A percentile compares a stretch with the other conserved stretches of the same genome.
phyloP scores from a whole-genome alignment of 768 basidiomycete genomes.

The Strobilomyces dryophilus region DNA sequence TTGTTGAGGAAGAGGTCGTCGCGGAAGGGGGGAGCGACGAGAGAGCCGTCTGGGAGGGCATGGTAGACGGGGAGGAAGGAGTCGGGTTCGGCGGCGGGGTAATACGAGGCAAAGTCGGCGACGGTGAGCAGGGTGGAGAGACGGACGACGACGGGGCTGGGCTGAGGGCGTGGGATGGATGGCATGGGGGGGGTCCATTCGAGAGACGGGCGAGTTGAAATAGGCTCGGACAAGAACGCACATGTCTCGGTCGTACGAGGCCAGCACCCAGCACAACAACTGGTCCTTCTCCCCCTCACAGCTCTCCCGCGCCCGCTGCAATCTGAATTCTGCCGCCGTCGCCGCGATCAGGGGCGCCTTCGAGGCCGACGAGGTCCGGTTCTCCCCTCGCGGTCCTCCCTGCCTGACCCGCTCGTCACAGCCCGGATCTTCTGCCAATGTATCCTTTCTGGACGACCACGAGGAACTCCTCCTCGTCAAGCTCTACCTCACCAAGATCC shows the following conservation, averaged over 20 bases:
- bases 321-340: slow-evolving; percentile 75
- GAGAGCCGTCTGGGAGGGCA: slow-evolving; percentile 1
- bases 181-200: slow-evolving; percentile 1
- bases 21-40: slow-evolving; percentile 1
- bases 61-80: not conserved
- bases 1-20: not conserved
- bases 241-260: slow-evolving; percentile 51
- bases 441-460: slow-evolving; percentile 66
- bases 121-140: not conserved
- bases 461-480: slow-evolving; percentile 90
- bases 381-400: not conserved
- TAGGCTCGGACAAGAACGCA: not conserved
- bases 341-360: slow-evolving; percentile 72
- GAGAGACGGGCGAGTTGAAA: not conserved
- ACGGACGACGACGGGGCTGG: not conserved
- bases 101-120: not conserved
- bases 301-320: slow-evolving; percentile 54
- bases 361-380: slow-evolving; percentile 69
- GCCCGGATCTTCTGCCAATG: slow-evolving; percentile 70
- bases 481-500: slow-evolving; percentile 83
- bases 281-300: slow-evolving; percentile 83
- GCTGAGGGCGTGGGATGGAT: not conserved
- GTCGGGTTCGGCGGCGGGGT: not conserved
- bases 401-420: slow-evolving; percentile 25
- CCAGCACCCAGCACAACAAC: slow-evolving; percentile 76